A percentile compares a stretch with the other conserved stretches of the same genome.
Evolutionary conservation across 176 grass and related monocot genomes (phyloP).

Genomic region (Avena eriantha): DNA sequence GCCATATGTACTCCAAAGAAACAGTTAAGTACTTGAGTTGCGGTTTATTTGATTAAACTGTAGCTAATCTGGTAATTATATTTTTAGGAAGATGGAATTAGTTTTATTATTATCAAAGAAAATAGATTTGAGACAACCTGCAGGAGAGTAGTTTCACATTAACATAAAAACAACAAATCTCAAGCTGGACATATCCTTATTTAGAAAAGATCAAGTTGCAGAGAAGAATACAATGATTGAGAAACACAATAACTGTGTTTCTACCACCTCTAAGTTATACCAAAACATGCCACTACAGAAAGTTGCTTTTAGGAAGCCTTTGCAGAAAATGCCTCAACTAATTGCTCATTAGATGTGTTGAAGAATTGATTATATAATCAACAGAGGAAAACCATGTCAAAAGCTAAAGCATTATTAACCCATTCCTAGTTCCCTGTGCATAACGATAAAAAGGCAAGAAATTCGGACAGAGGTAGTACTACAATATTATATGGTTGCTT

Average conservation of each 20-base stretch:
- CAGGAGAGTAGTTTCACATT: neutral
- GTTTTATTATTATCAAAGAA: neutral
- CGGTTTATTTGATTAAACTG: constrained; percentile 1
- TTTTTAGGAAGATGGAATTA: neutral
- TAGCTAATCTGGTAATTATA: neutral
- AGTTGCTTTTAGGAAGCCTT: neutral
- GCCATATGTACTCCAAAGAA: neutral
- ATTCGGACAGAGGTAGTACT: neutral
- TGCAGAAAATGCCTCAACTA: constrained; percentile 8
- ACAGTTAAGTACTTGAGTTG: neutral
- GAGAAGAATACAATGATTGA: neutral
- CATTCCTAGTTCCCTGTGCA: neutral
- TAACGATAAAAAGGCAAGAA: neutral
- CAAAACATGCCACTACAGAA: neutral
- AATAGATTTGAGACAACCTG: neutral
- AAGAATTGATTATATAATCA: neutral
- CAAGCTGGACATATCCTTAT: neutral
- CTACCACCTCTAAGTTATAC: constrained; percentile 9
- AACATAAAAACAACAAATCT: neutral
- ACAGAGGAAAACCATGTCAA: neutral
- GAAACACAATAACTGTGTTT: constrained; percentile 22
- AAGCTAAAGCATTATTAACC: neutral
- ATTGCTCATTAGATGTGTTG: neutral
- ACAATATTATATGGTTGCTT: neutral
- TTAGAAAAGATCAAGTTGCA: neutral